Evolutionary conservation across 768 basidiomycete species (phyloP), one percentile per base, ranked within the genome.

Genomic region (Favolaschia claudopus): DNA sequence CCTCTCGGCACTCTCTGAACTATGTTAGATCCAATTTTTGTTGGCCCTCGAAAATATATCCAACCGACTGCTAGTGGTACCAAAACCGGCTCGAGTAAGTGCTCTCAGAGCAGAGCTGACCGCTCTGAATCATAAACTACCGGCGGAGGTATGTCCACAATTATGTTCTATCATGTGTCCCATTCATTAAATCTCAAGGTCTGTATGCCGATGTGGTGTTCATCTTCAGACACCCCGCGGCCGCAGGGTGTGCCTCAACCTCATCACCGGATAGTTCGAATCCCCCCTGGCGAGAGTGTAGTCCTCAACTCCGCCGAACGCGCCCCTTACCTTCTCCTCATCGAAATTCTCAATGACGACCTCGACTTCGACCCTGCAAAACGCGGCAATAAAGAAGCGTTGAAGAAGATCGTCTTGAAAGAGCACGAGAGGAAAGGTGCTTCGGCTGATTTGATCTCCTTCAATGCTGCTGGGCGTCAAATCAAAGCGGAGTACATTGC

Each of bases 261-360:
- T 6, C 96, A 99, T 71, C 95, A 98, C 71, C 89, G 94, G 38
- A 93, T 99, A 48, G 95, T 99, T 47, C 89, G 97, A 63, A 96
- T 99, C 69, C 96, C 96, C 12, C 96, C 97, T 3, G 94, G 96
- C 14, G 97, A 99, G 78, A 92, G 93, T 55, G 97, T 99, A 40
- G 97, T 99, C 10, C 83, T 99, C 25, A 99, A 99, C 71, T 99
- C 96, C 19, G 97, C 97, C 4, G 96, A 99, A 74, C 85, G 92
- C 32, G 95, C 95, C 0, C 97, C 97, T 5, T 99, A 93, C 71
- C 82, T 99, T 19, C 84, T 99, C 22, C 82, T 96, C 60, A 85
- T 99, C 56, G 97, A 99, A 74, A 89, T 99, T 40, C 80, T 99
- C 28, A 85, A 87, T 60, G 89, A 87, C 29, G 96, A 99, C 66